These are phyloP conservation scores for Ettlia oleoabundans DNA, from an alignment of 139 green algal genomes.

Conservation along the genomic window DNA sequence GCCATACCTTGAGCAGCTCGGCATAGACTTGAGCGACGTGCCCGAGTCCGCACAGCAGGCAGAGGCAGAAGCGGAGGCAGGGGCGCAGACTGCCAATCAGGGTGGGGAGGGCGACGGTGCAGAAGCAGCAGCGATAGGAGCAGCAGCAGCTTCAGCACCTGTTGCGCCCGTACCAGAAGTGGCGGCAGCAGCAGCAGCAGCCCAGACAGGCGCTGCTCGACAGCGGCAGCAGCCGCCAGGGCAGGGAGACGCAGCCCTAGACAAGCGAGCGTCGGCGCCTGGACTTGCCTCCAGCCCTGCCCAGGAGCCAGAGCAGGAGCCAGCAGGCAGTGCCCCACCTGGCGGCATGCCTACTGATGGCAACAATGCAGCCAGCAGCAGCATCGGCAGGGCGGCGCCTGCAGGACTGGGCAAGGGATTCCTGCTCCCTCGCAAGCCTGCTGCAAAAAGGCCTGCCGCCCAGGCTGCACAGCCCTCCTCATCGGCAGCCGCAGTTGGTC, in stretches of 20 bases:
- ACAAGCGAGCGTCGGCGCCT: too few relatives aligned
- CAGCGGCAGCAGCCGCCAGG: background rate
- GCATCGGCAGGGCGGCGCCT: background rate
- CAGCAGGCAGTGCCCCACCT: too few relatives aligned
- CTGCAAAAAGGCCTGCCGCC: conserved; percentile 7
- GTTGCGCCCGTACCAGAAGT: too few relatives aligned
- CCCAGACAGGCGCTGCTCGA: background rate
- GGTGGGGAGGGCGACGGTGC: too few relatives aligned
- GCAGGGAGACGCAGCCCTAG: background rate
- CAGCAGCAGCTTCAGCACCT: too few relatives aligned
- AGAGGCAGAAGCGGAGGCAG: background rate
- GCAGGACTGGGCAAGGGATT: conserved; percentile 11
- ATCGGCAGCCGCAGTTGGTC: background rate
- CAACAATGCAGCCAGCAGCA: background rate
- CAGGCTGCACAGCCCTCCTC: background rate
- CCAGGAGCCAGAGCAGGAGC: too few relatives aligned
- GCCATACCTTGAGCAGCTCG: conserved; percentile 26
- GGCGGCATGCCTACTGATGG: too few relatives aligned
- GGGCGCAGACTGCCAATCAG: too few relatives aligned
- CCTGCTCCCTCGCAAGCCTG: conserved; percentile 14
- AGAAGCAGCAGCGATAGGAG: too few relatives aligned
- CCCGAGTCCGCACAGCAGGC: background rate
- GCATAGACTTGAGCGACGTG: background rate
- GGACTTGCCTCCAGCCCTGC: too few relatives aligned
- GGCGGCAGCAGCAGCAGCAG: background rate